Evolutionary conservation across 1,284 basidiomycete genomes (phyloP), one percentile per base, ranked within the genome.

Genomic region (Ganoderma leucocontextum): DNA sequence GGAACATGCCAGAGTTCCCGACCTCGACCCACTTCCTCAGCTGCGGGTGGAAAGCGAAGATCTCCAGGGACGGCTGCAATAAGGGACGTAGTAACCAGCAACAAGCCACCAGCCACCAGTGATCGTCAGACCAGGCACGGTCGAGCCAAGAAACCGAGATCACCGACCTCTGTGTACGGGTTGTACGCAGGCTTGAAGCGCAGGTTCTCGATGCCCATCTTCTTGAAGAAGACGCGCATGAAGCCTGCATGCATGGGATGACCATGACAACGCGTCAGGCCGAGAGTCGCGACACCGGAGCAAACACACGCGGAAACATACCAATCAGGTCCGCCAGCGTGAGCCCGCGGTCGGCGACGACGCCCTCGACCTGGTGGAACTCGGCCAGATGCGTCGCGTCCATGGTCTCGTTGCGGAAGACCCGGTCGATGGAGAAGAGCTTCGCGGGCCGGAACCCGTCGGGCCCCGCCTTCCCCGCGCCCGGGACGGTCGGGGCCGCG

Each of bases 321-420:
- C 96, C 97, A 74, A 99, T 98, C 69, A 99, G 84, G 80, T 99
- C 96, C 19, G 96, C 98, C n/a, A 99, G 85, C 2, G 97, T 99
- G 70, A 99, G 85, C 70, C 92, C 90, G 75, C 92, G 90, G 82
- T 99, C 98, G 17, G 98, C 98, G 17, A 99, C 96, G 59, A 99
- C 97, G 68, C 98, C 98, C 82, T 99, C 98, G 15, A 99, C 98
- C 82, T 99, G 98, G 80, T 99, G 97, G 86, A 99, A 99, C 82
- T 99, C 98, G 22, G 98, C 98, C 70, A 99, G 79, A 84, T 99
- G 98, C n/a, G 98, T 99, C 44, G 97, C 97, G 81, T 99, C 98
- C 84, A 96, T 96, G 0, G 98, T 96, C 82, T 99, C 98, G 77
- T 99, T 99, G 78, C 98, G 88, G 91, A 99, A 99, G 22, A 99